Evolutionary conservation across 164 flowering plant genomes (phyloP), one percentile per base, ranked within the genome.

Genomic region (Stephania yunnanensis): DNA sequence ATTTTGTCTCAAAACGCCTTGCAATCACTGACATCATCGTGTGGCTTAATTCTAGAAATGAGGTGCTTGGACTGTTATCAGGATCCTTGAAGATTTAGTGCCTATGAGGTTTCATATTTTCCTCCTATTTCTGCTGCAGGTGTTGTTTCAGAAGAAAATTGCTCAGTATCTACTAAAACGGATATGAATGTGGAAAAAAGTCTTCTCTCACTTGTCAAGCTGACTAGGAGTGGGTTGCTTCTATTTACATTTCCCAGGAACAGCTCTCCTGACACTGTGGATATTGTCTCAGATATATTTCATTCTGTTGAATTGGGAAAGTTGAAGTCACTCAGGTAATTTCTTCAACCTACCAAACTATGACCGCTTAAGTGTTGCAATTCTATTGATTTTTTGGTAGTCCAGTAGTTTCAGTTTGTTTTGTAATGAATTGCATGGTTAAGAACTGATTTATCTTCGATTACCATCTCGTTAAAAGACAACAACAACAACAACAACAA

Each of bases 221-320:
- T 94, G 70, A 91, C 90, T 50, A 86, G 87, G 80, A 94, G 93
- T 78, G 98, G 98, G 10, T 79, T 92, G 81, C 83, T 94, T 85
- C 92, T 94, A 72, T 83, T 94, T 77, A 85, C 86, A 36, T 86
- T 91, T 72, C 85, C 86, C 7, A 75, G 20, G 22, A 81, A 84
- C 71, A 76, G 10, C 46, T 78, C 80, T 46, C 52, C 70, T 12
- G 84, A 86, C 75, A 85, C 91, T 73, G 83, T 83, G 64, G 74
- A 80, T 73, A 82, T 87, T 72, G 82, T 91, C 15, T 79, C 88
- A 31, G 75, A 86, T 19, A 86, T 92, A 66, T 69, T 90, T 42
- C 80, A 78, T 10, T 87, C 86, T 77, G 73, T 87, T 71, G 85
- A 81, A 71, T 81, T 87, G 73, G 88, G 90, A 73, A 79, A 72